phyloP scores from a whole-genome alignment of 2,329 filamentous ascomycete genomes.

The Apiospora marii region DNA sequence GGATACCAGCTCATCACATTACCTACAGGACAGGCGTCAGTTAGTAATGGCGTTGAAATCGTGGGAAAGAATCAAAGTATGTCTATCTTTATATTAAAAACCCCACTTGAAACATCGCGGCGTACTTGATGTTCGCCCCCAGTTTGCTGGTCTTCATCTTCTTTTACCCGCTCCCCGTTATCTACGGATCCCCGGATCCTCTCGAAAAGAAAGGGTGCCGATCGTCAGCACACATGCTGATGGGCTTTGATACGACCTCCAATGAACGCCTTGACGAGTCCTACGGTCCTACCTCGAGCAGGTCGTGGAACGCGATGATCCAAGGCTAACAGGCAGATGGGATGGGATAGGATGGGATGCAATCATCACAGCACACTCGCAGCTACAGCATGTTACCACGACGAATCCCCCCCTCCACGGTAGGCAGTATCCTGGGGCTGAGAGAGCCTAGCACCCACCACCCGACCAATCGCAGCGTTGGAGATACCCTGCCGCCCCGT shows the following conservation, averaged over 20 bases:
- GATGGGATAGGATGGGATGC: not conserved
- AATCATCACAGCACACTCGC: conserved; percentile 1
- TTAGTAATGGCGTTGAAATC: conserved; percentile 1
- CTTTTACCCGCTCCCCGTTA: not conserved
- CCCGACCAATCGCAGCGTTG: not conserved
- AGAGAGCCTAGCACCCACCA: conserved; percentile 1
- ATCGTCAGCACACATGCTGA: not conserved
- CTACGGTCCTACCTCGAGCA: conserved; percentile 6
- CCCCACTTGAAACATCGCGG: not conserved
- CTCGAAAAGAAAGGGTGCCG: not conserved
- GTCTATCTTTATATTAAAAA: not conserved
- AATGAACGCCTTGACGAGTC: not conserved
- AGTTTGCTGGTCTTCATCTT: not conserved
- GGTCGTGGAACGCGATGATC: not conserved
- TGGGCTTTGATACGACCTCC: not conserved
- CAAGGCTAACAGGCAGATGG: conserved; percentile 17
- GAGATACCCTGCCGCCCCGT: not conserved
- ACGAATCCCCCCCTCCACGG: not conserved
- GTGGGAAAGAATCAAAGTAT: not conserved
- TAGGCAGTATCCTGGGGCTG: conserved; percentile 19
- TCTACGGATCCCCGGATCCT: not conserved
- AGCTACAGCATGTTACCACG: not conserved
- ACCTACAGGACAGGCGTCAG: not conserved
- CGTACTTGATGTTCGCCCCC: not conserved
- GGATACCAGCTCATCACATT: not conserved